These are phyloP conservation scores for Oxyria digyna DNA, from an alignment of 148 eudicot genomes.

Conservation along the genomic window DNA sequence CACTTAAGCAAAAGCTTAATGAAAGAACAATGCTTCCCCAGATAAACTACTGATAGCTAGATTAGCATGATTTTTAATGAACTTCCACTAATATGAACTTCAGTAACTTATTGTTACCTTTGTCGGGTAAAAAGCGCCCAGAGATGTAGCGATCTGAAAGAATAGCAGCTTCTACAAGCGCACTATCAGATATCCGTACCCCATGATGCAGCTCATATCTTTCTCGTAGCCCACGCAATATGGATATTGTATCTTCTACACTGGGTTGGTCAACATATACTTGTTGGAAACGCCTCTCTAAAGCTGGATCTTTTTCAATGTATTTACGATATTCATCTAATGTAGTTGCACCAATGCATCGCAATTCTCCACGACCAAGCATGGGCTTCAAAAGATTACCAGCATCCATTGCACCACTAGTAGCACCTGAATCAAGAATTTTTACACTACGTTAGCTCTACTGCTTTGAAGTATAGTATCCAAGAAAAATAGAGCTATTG, in stretches of 20 bases:
- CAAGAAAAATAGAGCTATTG: not conserved
- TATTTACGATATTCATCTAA: conserved; percentile 95
- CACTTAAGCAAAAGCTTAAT: not conserved
- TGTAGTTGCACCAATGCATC: conserved; percentile 98
- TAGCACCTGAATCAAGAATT: conserved; percentile 51
- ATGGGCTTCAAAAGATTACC: conserved; percentile 96
- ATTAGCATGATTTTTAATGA: not conserved
- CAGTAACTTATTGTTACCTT: conserved; percentile 40
- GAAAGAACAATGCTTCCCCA: not conserved
- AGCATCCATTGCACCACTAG: conserved; percentile 99
- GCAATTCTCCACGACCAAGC: conserved; percentile 96
- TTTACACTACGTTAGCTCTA: not conserved
- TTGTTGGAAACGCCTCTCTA: conserved; percentile 96
- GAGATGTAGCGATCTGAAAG: conserved; percentile 95
- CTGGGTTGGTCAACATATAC: conserved; percentile 95
- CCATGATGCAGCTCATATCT: conserved; percentile 98
- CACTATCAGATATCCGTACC: conserved; percentile 89
- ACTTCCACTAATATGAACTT: not conserved
- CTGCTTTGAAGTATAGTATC: not conserved
- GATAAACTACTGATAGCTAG: not conserved
- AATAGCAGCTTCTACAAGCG: conserved; percentile 92
- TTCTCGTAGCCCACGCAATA: conserved; percentile 92
- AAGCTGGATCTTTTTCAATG: conserved; percentile 92
- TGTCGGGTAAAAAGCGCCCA: conserved; percentile 91
- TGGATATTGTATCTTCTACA: conserved; percentile 87